Evolutionary conservation across 176 grass and related monocot species (phyloP).

Genomic region (bread wheat (Triticum aestivum)): DNA sequence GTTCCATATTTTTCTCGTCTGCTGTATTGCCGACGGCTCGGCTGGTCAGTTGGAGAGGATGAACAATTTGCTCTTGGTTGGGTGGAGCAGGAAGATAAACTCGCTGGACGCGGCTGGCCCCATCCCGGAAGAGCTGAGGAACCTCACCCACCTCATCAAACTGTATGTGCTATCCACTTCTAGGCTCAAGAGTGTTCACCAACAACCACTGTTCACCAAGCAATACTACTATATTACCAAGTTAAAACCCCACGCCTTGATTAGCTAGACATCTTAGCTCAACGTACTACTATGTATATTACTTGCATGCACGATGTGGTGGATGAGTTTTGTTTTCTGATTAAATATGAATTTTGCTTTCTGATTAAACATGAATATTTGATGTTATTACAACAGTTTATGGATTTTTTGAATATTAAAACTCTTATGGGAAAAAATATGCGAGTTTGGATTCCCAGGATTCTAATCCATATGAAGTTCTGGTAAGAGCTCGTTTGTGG

Average conservation of each 20-base stretch:
- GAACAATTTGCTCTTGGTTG: neutral
- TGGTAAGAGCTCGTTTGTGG: too few species aligned
- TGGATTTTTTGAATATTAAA: too few species aligned
- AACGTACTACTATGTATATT: neutral
- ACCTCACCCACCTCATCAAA: conserved; percentile 63
- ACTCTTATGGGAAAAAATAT: too few species aligned
- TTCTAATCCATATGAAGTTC: too few species aligned
- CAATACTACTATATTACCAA: neutral
- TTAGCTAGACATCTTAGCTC: neutral
- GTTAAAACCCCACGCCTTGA: neutral
- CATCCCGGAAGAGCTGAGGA: conserved; percentile 70
- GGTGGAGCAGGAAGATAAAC: conserved; percentile 53
- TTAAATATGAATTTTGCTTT: too few species aligned
- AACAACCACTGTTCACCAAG: too few species aligned
- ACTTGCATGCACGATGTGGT: neutral
- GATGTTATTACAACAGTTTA: too few species aligned
- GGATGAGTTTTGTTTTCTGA: neutral
- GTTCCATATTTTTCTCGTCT: too few species aligned
- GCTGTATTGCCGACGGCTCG: too few species aligned
- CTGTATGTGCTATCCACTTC: conserved; percentile 39
- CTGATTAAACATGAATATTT: too few species aligned
- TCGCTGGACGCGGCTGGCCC: conserved; percentile 46
- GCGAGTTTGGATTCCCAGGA: too few species aligned
- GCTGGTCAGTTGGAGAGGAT: neutral
- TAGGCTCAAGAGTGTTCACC: neutral